Evolutionary conservation across 805 yeast species (phyloP), one percentile per base, ranked within the genome.

Genomic region (Pichia insulana): DNA sequence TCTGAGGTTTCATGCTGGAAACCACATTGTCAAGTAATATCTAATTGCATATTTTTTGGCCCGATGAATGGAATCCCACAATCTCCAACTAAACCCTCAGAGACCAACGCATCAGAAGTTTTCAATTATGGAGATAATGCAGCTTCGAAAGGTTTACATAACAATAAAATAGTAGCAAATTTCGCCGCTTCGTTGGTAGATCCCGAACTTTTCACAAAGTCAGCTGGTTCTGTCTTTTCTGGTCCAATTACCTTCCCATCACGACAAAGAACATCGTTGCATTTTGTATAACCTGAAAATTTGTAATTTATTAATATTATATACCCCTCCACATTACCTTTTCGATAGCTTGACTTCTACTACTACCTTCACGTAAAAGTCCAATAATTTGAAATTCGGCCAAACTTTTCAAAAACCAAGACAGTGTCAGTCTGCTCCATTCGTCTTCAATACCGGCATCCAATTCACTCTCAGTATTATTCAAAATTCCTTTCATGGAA

Each of bases 391-490:
- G 74, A 45, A 88, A 65, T 55, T 87, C 95, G 20, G 74, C 74
- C 38, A 89, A 68, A 16, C 78, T 78, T 50, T 83, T 89, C 46
- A 83, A 63, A 56, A 88, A 88, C 76, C 92, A 76, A 3, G 86
- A 73, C 50, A 83, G 65, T 0, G 78, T 63, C 37, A 80, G 52
- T 46, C 75, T 73, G 36, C 80, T 80, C 87, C 92, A 83, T 8
- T 63, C 65, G 1, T 55, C 61, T 12, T 69, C 73, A 15, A 57
- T 61, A 7, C 55, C 59, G 2, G 57, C 60, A 5, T 68, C 70
- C 13, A 57, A 60, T 7, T 55, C 57, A 2, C 17, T 25, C 22
- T 16, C 44, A 42, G 43, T 41, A 2, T 52, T 30, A 15, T 37
- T 36, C 12, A 41, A 30, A 16, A 43, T 39, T 4, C 35, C 30